Base-by-base conservation (phyloP, 257 asterid genomes). In the Fraxinus quadrangulata region DNA sequence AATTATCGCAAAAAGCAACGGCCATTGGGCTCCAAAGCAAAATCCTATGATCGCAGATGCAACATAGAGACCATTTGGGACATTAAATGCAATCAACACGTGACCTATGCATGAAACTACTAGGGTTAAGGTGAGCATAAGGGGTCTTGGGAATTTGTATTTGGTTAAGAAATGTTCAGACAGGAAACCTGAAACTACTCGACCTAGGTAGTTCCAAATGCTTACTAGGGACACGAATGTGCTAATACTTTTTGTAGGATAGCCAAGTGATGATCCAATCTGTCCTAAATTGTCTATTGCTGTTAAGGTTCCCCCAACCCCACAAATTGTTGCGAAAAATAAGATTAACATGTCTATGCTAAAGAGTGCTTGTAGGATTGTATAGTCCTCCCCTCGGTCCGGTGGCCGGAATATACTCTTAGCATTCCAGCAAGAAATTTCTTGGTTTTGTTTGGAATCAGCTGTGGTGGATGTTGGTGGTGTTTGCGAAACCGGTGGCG, bases 21-120 rank as follows among this genome's bases (percentile, higher is more conserved):
- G 97, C 96, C 96, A 90, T 75, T 92, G 97, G 1, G 97, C 97
- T 0, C 97, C 97, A 78, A 92, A 92, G 67, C 97, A 92, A 79
- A 92, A 92, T 8, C 96, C 97, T 63, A 92, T 92, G 12, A 92
- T 83, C 42, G 90, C 92, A 0, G 96, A 92, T 5, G 97, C 95
- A 2, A 91, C 17, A 71, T 92, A 92, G 0, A 92, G 89, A 24
- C 95, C 96, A 69, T 85, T 86, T 0, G 85, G 85, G 23, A 89
- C 92, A 21, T 82, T 80, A 71, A 91, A 89, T 0, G 96, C 97
- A 36, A 92, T 91, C 37, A 91, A 51, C 0, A 91, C 31, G 67
- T 92, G 97, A 1, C 97, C 97, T 0, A 83, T n/a, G 77, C 92
- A 86, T 0, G 97, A 91, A 21, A 89, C 10, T 0, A 74, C 0